A percentile compares a stretch with the other conserved stretches of the same genome.
These are phyloP conservation scores for Salix dunnii DNA, from an alignment of 345 rosid genomes.

Conservation along the genomic window DNA sequence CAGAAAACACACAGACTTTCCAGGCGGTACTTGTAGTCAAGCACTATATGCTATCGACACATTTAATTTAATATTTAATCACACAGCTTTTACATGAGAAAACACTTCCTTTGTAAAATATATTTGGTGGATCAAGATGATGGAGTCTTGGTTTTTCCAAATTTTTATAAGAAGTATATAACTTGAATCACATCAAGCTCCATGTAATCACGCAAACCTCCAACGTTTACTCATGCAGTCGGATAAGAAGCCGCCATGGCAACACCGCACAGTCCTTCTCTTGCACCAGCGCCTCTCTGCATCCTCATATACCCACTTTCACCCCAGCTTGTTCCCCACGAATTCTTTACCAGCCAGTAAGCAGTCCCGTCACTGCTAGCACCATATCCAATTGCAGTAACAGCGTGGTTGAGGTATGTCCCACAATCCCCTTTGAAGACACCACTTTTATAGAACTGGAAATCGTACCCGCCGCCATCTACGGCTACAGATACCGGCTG, in stretches of 20 bases:
- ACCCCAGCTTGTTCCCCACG: slow-evolving; percentile 61
- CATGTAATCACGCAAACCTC: too few relatives aligned
- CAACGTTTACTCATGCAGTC: slow-evolving; percentile 17
- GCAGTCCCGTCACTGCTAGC: slow-evolving; percentile 31
- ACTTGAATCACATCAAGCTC: too few relatives aligned
- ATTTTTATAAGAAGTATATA: too few relatives aligned
- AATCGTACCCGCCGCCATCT: slow-evolving; percentile 23
- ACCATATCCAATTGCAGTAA: slow-evolving; percentile 58
- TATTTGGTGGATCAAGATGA: too few relatives aligned
- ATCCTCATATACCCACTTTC: slow-evolving; percentile 55
- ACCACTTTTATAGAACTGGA: slow-evolving; percentile 41
- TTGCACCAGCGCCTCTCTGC: slow-evolving; percentile 33
- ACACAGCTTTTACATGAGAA: too few relatives aligned
- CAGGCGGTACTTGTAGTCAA: too few relatives aligned
- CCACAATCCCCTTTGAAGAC: slow-evolving; percentile 42
- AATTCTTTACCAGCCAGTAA: slow-evolving; percentile 62
- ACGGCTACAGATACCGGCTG: slow-evolving; percentile 56
- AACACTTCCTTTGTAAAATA: too few relatives aligned
- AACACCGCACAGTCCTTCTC: slow-evolving; percentile 53
- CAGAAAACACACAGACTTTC: too few relatives aligned
- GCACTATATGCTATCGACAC: too few relatives aligned
- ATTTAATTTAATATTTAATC: too few relatives aligned
- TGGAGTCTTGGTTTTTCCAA: too few relatives aligned
- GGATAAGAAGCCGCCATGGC: slow-evolving; percentile 45
- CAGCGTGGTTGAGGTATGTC: slow-evolving; percentile 39